Evolutionary conservation across 2,329 filamentous ascomycete genomes (phyloP).

Genomic region (Stemphylium vesicarium): DNA sequence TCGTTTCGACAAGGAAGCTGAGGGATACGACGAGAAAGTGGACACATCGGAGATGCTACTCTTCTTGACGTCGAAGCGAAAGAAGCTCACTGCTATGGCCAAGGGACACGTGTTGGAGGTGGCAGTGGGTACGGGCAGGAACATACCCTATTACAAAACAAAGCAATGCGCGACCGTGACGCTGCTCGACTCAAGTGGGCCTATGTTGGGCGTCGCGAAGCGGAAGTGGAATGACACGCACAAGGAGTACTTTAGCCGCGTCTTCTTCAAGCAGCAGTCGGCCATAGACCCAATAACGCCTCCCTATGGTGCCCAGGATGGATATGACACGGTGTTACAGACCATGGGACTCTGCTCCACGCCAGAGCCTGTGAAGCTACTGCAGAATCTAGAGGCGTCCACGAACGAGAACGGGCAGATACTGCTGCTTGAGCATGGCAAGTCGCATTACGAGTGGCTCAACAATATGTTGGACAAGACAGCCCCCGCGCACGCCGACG

Average conservation of each 20-base stretch:
- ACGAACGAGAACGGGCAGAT: slow-evolving; percentile 54
- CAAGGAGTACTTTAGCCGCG: slow-evolving; percentile 45
- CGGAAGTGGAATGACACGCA: slow-evolving; percentile 56
- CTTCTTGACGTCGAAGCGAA: slow-evolving; percentile 50
- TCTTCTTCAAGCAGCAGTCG: slow-evolving; percentile 54
- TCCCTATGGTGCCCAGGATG: slow-evolving; percentile 49
- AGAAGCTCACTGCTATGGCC: slow-evolving; percentile 50
- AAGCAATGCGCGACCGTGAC: slow-evolving; percentile 53
- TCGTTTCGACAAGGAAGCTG: slow-evolving; percentile 55
- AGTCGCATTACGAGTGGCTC: slow-evolving; percentile 56
- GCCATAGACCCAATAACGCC: slow-evolving; percentile 52
- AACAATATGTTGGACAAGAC: slow-evolving; percentile 55
- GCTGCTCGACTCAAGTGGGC: slow-evolving; percentile 55
- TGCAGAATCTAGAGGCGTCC: slow-evolving; percentile 53
- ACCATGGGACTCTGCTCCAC: slow-evolving; percentile 61
- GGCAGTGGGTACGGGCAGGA: slow-evolving; percentile 58
- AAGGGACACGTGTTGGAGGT: slow-evolving; percentile 57
- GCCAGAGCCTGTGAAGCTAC: slow-evolving; percentile 51
- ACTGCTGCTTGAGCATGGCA: slow-evolving; percentile 59
- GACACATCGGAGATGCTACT: slow-evolving; percentile 52
- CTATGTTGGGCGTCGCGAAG: slow-evolving; percentile 57
- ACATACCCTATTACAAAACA: slow-evolving; percentile 54
- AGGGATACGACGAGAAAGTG: slow-evolving; percentile 56
- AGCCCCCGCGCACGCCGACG: slow-evolving; percentile 56
- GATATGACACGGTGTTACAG: slow-evolving; percentile 59